Conservation (phyloP, 225 moss, liverwort and hornwort species). For the Pseudoscleropodium purum region DNA sequence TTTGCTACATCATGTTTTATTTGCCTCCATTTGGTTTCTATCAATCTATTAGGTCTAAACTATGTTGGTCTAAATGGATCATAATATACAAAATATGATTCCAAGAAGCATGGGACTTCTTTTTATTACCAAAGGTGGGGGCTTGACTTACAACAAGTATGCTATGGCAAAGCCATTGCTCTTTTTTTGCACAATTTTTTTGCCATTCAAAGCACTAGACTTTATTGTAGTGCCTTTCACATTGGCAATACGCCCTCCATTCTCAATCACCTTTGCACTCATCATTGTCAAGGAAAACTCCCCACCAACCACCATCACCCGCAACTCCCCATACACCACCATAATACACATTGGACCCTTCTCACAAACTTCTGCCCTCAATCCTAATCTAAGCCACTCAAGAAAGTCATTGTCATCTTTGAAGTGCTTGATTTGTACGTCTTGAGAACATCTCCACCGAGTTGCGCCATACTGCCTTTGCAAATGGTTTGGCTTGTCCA, state of each 20-base stretch:
- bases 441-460: too few relatives aligned
- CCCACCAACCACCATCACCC: fast-evolving
- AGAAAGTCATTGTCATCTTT: not conserved
- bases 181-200: not conserved
- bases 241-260: fast-evolving
- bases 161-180: fast-evolving
- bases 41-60: not conserved
- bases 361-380: fast-evolving
- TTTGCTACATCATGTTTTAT: not conserved
- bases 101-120: fast-evolving
- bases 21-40: not conserved
- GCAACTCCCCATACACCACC: fast-evolving
- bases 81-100: not conserved
- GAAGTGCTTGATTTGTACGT: not conserved
- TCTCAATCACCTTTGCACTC: fast-evolving
- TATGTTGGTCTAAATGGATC: fast-evolving
- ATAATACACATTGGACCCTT: fast-evolving
- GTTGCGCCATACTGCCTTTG: too few relatives aligned
- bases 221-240: fast-evolving
- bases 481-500: too few relatives aligned
- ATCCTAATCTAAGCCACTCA: not conserved
- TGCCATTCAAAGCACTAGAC: not conserved
- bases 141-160: not conserved
- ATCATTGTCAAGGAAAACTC: fast-evolving
- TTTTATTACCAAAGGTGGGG: not conserved